A percentile compares a stretch with the other conserved stretches of the same genome.
Conservation (phyloP, 1,284 basidiomycete species). For the Sanghuangporus sanghuang region DNA sequence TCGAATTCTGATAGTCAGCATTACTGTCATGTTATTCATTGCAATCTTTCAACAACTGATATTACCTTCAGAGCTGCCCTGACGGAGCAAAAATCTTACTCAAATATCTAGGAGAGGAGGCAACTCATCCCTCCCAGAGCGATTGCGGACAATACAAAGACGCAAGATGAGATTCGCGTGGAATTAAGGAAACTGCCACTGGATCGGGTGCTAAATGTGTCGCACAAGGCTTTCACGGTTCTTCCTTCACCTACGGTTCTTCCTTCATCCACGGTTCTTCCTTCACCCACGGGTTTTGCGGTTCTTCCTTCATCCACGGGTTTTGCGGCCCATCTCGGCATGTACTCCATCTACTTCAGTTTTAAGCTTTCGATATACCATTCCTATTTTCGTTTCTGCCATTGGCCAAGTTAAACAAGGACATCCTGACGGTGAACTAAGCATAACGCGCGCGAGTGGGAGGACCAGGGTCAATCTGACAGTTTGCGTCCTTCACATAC, state of each 20-base stretch:
- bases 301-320: conserved; percentile 79
- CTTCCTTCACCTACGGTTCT: too few species aligned
- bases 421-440: conserved; percentile 83
- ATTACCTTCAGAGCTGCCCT: too few species aligned
- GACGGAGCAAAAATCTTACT: too few species aligned
- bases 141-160: conserved; percentile 31
- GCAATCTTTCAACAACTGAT: too few species aligned
- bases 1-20: too few species aligned
- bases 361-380: conserved; percentile 65
- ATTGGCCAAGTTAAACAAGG: conserved; percentile 88
- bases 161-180: conserved; percentile 67
- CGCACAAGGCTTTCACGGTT: too few species aligned
- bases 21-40: too few species aligned
- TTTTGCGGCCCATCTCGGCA: conserved; percentile 60
- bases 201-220: conserved; percentile 58
- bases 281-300: too few species aligned
- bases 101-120: too few species aligned
- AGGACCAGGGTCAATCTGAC: conserved; percentile 77
- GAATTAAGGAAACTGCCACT: conserved; percentile 61
- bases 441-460: conserved; percentile 76
- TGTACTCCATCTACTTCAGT: conserved; percentile 76
- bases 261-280: too few species aligned
- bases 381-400: conserved; percentile 83
- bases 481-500: conserved; percentile 80
- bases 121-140: too few species aligned